Evolutionary conservation across 176 grass and related monocot species (phyloP), one percentile per base, ranked within the genome.

Genomic region (Cenchrus americanus): DNA sequence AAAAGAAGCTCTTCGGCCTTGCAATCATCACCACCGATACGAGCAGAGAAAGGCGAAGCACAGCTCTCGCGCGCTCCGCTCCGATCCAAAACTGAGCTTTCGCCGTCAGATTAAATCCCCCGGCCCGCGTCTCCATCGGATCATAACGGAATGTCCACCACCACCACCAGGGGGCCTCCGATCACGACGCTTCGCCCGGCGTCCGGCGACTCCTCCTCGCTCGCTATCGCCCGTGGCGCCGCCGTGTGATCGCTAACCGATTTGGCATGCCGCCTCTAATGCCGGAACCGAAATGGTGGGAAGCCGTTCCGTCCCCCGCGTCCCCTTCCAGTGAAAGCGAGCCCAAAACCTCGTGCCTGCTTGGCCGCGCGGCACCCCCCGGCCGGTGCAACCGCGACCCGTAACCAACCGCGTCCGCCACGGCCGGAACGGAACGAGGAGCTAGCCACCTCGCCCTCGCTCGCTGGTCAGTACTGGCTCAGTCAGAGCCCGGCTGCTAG

Each of bases 261-360:
- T 63, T 83, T 72, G 30, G 32, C 27, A 11, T 53, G 70, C 70
- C 23, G 84, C 73, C 64, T 82, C 86, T 88, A 88, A 88, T 4
- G 80, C 80, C 86, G 79, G 71, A 83, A 83, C 80, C 86, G 79
- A 78, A 83, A 83, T 77, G 65, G 62, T 88, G 72, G 80, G 55
- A 62, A n/a, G 73, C 64, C 8, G 79, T 63, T 86, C 55, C 34
- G 74, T 77, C 30, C 15, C 21, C 65, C 0, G 79, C 46, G 44
- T 69, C 62, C 8, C 22, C 43, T 55, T 88, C 73, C 24, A n/a
- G 37, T 21, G 13, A 59, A 65, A 65, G 15, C 13, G 19, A 52
- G 34, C 47, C 30, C 12, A 65, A 67, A n/a, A 26, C 59, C 44
- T 21, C 76, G 22, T 72, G 13, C 21, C 12, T 17, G 37, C 61